Evolutionary conservation across 768 basidiomycete species (phyloP).

Genomic region (Rhizopogon sp.): DNA sequence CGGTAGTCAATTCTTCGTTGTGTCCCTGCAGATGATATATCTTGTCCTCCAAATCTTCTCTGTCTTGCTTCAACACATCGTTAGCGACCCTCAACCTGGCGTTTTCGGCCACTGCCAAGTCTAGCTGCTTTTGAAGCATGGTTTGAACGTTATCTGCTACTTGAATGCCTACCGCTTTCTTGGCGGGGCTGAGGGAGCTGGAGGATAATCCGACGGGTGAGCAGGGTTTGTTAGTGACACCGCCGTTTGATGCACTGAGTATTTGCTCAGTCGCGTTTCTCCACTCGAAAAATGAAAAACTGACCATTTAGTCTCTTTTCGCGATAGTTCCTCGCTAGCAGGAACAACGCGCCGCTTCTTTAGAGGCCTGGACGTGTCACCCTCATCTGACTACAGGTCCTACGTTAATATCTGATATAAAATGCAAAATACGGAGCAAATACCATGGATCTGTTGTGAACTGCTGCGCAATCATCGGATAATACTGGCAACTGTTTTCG

Average conservation of each 20-base stretch:
- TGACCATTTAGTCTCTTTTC: neutral
- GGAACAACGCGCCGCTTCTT: neutral
- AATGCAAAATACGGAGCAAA: neutral
- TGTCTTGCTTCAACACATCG: neutral
- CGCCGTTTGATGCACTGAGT: neutral
- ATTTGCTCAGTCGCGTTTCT: neutral
- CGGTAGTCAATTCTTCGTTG: neutral
- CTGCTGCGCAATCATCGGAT: neutral
- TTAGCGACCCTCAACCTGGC: neutral
- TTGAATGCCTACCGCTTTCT: neutral
- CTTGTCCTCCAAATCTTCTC: neutral
- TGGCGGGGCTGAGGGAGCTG: no score
- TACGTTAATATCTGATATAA: neutral
- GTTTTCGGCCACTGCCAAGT: neutral
- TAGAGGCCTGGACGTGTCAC: neutral
- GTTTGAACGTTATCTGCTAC: neutral
- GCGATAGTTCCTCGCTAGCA: neutral
- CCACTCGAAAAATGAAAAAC: neutral
- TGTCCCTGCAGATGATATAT: neutral
- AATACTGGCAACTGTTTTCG: neutral
- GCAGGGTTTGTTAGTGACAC: neutral
- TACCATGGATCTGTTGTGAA: neutral
- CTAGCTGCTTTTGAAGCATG: neutral
- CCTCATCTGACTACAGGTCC: neutral
- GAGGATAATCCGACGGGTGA: neutral